Evolutionary conservation across 2,329 filamentous ascomycete genomes (phyloP), one percentile per base, ranked within the genome.

Genomic region (Fusarium mexicanum): DNA sequence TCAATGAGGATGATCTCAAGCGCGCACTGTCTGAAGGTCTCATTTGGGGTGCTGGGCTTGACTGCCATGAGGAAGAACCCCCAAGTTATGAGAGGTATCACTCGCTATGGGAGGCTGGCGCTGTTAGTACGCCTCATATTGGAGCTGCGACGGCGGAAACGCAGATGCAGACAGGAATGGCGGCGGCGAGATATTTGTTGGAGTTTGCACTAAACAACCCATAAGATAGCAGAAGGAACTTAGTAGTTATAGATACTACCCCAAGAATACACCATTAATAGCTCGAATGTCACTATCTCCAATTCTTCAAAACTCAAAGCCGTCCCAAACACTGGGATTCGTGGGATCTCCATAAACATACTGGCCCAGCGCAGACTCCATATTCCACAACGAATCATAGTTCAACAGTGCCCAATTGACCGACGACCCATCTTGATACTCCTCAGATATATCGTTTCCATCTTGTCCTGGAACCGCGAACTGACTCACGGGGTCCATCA

Each of bases 61-160:
- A 85, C 43, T 83, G 80, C n/a, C 81, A 83, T 46, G 82, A 83
- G 54, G 69, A 83, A 37, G 84, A 85, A 54, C 83, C 84, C 1
- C 84, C 84, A 0, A 83, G 68, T 10, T 55, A 72, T 18, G 81
- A 82, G 46, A 79, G 72, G 24, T 84, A 85, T 61, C 75, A 76
- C 0, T 64, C 68, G 2, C 66, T 85, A 1, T 84, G 82, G 81
- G 73, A 80, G 11, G 55, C 72, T n/a, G 80, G 82, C 8, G 81
- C 83, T 12, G 69, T 85, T 11, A 83, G 83, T 64, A 86, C 84
- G 9, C 85, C 85, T 12, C 85, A 87, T 61, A 82, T 87, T 50
- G 86, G 86, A 13, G 85, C 85, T 4, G 82, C 85, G 0, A 87
- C 86, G 2, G 71, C 67, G 1, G 73, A 82, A 24, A 80, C 79